Evolutionary conservation across 2,329 filamentous ascomycete species (phyloP).

Genomic region (Geosmithia flava): DNA sequence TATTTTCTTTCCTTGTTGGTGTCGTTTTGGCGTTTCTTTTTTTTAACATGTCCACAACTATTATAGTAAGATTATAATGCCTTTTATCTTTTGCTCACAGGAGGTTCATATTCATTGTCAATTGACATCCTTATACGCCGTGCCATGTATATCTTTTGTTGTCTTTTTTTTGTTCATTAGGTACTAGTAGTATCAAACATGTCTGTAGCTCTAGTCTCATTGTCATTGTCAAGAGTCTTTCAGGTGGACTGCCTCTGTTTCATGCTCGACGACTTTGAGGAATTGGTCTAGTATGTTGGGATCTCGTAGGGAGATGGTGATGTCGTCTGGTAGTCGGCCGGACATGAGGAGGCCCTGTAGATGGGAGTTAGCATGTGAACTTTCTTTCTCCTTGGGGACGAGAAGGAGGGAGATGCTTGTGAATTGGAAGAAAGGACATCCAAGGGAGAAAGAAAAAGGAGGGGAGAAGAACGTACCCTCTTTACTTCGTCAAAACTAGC

Average conservation of each 20-base stretch:
- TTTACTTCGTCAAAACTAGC: slow-evolving; percentile 66
- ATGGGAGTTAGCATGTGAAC: background rate
- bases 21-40: background rate
- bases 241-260: slow-evolving; percentile 35
- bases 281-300: slow-evolving; percentile 61
- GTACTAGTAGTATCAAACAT: too few relatives aligned
- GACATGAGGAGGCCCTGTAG: slow-evolving; percentile 33
- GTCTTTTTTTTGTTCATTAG: too few relatives aligned
- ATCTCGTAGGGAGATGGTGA: slow-evolving; percentile 67
- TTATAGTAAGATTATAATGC: too few relatives aligned
- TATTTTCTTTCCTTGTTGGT: background rate
- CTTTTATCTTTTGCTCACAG: too few relatives aligned
- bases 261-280: slow-evolving; percentile 58
- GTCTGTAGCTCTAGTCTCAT: too few relatives aligned
- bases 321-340: slow-evolving; percentile 52
- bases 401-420: too few relatives aligned
- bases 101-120: too few relatives aligned
- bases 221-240: background rate
- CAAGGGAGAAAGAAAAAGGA: background rate
- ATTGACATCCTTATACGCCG: background rate
- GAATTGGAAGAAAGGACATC: too few relatives aligned
- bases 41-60: background rate
- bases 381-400: background rate
- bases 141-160: background rate
- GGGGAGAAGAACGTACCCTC: slow-evolving; percentile 33